Base-by-base conservation (phyloP, 352 stramenopile species). In the Pythium apleroticum region DNA sequence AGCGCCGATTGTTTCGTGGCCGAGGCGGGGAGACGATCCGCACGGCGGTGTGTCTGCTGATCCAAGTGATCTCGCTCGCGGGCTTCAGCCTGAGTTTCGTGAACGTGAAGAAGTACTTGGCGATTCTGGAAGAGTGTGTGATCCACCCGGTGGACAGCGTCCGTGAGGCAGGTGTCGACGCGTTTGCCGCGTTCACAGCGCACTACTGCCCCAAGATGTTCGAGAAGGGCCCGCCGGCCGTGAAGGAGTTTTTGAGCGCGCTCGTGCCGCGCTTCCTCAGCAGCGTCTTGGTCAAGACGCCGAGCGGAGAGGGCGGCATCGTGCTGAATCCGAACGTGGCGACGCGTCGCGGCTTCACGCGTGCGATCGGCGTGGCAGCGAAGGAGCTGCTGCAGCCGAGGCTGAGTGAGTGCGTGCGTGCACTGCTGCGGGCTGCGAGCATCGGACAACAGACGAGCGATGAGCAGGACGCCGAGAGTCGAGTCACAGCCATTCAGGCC, bases 11-110 rank as follows among this genome's bases (percentile, higher is more conserved):
- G 8, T 99, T 99, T 71, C 88, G 97, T 62, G 97, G 97, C 11
- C 88, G 95, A 15, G 97, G 97, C 41, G 97, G 97, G 19, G 96
- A 99, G 67, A 89, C 98, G 35, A 98, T 99, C 66, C 91, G 97
- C 37, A 67, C 68, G 15, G 96, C 97, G 30, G 88, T 97, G 46
- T 99, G 97, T 71, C 73, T 92, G 60, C 75, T 99, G 57, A 98
- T 99, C 72, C 86, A 98, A 79, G 93, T 90, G 37, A 88, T 98
- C 28, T 57, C 76, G 0, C 70, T 74, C 43, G 73, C 76, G 22
- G 74, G 74, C 19, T 74, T 91, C 52, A 76, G 67, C 45, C 49
- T 93, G 22, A 74, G 72, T 19, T 85, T 91, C 54, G 74, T 68
- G 25, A 74, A 87, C 53, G 70, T 93, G 20, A 95, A 95, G 63